Base-by-base conservation (phyloP, 2,329 filamentous ascomycete species). In the Tricladium varicosporioides region DNA sequence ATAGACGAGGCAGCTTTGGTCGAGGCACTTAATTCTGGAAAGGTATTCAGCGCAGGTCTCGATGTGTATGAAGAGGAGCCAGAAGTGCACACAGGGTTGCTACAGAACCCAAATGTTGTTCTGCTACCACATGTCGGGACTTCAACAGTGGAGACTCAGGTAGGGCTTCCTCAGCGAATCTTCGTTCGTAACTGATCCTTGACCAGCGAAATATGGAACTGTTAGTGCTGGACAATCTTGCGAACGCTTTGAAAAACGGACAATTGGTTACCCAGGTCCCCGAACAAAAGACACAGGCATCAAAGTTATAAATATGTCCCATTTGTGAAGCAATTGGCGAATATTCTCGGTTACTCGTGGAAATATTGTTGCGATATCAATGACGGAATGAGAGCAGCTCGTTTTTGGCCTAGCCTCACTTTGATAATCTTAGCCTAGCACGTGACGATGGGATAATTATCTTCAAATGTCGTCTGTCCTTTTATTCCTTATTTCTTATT, bases 61-160 rank as follows among this genome's bases (percentile, higher is more conserved):
- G 89, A 94, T 70, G 90, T 94, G 51, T 94, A 85, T 69, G 90
- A 94, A 70, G 78, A 91, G 33, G 90, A 94, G 72, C 91, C 91
- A 0, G 76, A 81, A 55, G 76, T 95, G 31, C 87, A 94, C 69
- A 83, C 85, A 0, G 87, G 86, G 1, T 76, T 95, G 45, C 62
- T 92, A n/a, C 74, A 76, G 16, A 92, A 93, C 69, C 81, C 83
- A 1, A 82, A 84, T 62, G 88, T 90, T 36, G 76, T 92, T 60
- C 77, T 95, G 22, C 75, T 93, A 43, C 91, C 90, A 52, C 91
- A 95, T 72, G 88, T 94, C 86, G 91, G 90, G 0, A 94, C 91
- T 1, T 89, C 81, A 76, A 92, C 88, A 0, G 74, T 83, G 33
- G 90, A 87, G 74, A 78, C 70, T 2, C 66, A 67, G 61, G 66